These are phyloP conservation scores for Vinca minor DNA, from an alignment of 257 asterid species.

Conservation along the genomic window DNA sequence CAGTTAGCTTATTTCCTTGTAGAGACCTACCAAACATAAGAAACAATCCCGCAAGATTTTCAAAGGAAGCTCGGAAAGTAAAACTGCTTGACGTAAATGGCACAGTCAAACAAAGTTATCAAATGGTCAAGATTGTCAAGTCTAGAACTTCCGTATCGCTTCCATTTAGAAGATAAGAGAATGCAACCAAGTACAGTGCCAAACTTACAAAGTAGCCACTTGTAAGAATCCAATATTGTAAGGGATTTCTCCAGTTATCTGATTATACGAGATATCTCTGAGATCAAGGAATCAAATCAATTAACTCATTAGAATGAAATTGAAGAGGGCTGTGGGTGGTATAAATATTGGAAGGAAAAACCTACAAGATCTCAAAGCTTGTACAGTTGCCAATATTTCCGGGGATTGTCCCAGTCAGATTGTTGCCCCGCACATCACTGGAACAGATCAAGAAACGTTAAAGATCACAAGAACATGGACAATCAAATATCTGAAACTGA, in stretches of 20 bases:
- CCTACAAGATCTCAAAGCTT: conserved; percentile 91
- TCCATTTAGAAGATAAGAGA: neutral
- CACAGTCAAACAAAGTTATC: neutral
- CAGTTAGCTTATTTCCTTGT: conserved; percentile 87
- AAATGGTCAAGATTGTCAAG: neutral
- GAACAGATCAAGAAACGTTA: conserved; percentile 8
- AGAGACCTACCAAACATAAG: conserved; percentile 47
- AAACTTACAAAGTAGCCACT: conserved; percentile 90
- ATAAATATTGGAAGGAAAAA: neutral
- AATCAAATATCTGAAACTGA: neutral
- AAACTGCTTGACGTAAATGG: neutral
- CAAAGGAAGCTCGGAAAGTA: neutral
- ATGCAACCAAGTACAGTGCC: neutral
- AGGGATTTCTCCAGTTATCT: conserved; percentile 88
- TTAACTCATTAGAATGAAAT: neutral
- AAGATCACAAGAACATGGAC: neutral
- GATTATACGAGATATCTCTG: conserved; percentile 94
- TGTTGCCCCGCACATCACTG: conserved; percentile 90
- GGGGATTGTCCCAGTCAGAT: conserved; percentile 78
- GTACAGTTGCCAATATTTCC: conserved; percentile 93
- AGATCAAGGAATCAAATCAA: neutral
- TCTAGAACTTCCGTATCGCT: neutral
- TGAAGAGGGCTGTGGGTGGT: neutral
- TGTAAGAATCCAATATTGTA: conserved; percentile 93
- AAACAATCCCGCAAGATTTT: neutral